Base-by-base conservation (phyloP, 2,329 filamentous ascomycete genomes). In the Ophiostoma sp. region DNA sequence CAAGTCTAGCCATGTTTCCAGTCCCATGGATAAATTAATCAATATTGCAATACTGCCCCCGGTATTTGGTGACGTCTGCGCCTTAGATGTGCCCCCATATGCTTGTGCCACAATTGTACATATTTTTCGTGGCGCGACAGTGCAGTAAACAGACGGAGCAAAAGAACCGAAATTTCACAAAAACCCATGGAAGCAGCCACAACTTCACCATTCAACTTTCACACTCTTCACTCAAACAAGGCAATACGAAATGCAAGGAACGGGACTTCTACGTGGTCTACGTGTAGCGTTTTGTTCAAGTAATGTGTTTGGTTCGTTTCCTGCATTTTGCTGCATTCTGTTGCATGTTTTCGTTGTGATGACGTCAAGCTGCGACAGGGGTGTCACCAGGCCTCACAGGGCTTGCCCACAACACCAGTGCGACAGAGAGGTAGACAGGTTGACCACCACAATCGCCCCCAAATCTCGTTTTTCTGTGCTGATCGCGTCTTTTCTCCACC, bases 311-410 rank as follows among this genome's bases (percentile, higher is more conserved):
- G 57, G 57, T 12, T 28, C 6, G 12, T 28, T 61, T 61, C 57
- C 17, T 36, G 19, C n/a, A 17, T 61, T 33, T 61, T 59, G 48
- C 50, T 52, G 48, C 48, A 22, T 17, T 6, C 9, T 50, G 22
- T 22, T 25, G n/a, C 59, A 64, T 64, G 61, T 45, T 42, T 28
- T 45, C 22, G 61, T 25, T 28, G 57, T 66, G 36, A 45, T 66
- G 61, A 66, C 61, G 61, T 66, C 61, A 66, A 39, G 4, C n/a
- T 45, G 61, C 61, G 36, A 66, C 36, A 45, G 36, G 61, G 61
- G 61, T 66, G 57, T 22, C 57, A 36, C 17, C 15, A 12, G 31
- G 57, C 31, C 42, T 48, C 42, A 36, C 15, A 39, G 17, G 33
- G 17, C 31, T 28, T 39, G 17, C n/a, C 33, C 33, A 36, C 33